A percentile compares a stretch with the other conserved stretches of the same genome.
These are phyloP conservation scores for Garcileccinum viscosum DNA, from an alignment of 1,284 basidiomycete species.

Conservation along the genomic window DNA sequence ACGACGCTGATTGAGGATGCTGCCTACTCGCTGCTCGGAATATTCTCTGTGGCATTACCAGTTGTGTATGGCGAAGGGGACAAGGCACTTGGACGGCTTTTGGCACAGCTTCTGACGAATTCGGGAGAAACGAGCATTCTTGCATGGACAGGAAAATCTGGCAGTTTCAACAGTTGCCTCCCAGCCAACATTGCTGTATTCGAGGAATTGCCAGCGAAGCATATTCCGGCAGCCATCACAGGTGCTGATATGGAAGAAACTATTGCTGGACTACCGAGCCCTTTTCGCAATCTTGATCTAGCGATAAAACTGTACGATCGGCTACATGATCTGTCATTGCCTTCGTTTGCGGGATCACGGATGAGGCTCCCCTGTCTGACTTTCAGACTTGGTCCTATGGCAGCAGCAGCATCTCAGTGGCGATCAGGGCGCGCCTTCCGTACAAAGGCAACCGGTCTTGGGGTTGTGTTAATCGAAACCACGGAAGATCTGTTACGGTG, in stretches of 20 bases:
- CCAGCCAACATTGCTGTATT: slow-evolving; percentile 4
- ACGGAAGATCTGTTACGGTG: background rate
- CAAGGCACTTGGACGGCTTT: slow-evolving; percentile 3
- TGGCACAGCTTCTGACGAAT: background rate
- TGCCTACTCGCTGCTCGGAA: slow-evolving; percentile 6
- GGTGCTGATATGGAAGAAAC: background rate
- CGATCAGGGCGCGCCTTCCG: background rate
- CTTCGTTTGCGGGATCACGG: background rate
- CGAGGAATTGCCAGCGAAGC: background rate
- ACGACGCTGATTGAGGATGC: slow-evolving; percentile 2
- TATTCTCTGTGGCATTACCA: slow-evolving; percentile 2
- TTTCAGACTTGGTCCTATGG: background rate
- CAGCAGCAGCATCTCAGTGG: background rate
- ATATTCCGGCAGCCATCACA: background rate
- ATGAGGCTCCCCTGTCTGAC: background rate
- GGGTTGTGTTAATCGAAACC: background rate
- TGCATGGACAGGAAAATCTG: slow-evolving; percentile 10
- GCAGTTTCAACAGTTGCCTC: slow-evolving; percentile 13
- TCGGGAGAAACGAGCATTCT: slow-evolving; percentile 9
- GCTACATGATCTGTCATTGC: background rate
- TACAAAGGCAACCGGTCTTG: background rate
- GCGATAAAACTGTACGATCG: background rate
- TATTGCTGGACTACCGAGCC: background rate
- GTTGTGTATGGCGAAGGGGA: background rate
- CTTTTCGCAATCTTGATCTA: background rate